These are phyloP conservation scores for Boletus speciosus DNA, from an alignment of 768 basidiomycete genomes.

Conservation along the genomic window DNA sequence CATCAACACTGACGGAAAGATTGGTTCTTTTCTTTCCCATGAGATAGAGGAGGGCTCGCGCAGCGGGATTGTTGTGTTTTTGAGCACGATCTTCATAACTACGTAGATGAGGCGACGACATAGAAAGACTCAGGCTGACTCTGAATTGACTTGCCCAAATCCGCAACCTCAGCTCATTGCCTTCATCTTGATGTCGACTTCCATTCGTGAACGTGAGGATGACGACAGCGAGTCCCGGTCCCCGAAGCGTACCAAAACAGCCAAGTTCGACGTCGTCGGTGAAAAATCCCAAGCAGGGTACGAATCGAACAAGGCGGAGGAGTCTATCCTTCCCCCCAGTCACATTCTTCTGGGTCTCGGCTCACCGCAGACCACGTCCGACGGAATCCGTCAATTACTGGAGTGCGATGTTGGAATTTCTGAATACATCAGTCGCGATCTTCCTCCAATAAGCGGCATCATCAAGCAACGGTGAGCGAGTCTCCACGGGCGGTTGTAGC, in stretches of 20 bases:
- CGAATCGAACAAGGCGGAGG: conserved; percentile 1
- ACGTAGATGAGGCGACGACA: conserved; percentile 39
- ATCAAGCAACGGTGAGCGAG: conserved; percentile 87
- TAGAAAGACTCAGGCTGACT: neutral
- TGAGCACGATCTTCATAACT: conserved; percentile 62
- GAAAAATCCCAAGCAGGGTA: conserved; percentile 4
- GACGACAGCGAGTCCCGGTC: conserved; percentile 37
- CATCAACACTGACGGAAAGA: conserved; percentile 94
- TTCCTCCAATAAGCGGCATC: conserved; percentile 80
- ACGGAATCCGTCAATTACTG: conserved; percentile 53
- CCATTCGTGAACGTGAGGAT: conserved; percentile 51
- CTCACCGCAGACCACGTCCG: conserved; percentile 45
- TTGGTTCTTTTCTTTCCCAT: conserved; percentile 89
- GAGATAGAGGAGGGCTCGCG: conserved; percentile 70
- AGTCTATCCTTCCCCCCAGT: conserved; percentile 64
- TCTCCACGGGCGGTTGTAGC: neutral
- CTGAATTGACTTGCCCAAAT: neutral
- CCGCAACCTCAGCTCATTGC: neutral
- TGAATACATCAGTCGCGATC: conserved; percentile 71
- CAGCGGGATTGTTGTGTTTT: conserved; percentile 68
- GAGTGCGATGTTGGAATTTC: conserved; percentile 90
- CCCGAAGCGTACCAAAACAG: conserved; percentile 38
- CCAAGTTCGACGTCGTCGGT: conserved; percentile 11
- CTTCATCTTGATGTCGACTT: conserved; percentile 22
- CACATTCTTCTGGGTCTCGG: conserved; percentile 64